phyloP scores from a whole-genome alignment of 129 eudicot genomes.

The Glebionis coronaria region DNA sequence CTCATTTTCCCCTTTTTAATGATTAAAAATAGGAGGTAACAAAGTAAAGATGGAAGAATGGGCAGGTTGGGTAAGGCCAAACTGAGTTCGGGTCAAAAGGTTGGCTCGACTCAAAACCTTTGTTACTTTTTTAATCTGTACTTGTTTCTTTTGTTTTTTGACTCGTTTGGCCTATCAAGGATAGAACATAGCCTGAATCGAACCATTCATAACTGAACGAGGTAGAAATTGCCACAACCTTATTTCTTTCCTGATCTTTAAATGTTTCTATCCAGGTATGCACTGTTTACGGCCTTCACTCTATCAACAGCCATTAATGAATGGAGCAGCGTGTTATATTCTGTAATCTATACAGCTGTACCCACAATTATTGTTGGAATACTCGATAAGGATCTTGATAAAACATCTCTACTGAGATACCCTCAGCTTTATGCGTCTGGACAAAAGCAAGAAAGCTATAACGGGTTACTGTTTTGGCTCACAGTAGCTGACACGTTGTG shows the following conservation, averaged over 20 bases:
- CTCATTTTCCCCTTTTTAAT: neutral
- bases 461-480: conserved; percentile 62
- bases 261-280: conserved; percentile 58
- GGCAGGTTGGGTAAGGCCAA: neutral
- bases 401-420: conserved; percentile 53
- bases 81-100: neutral
- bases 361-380: conserved; percentile 86
- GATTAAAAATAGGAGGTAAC: neutral
- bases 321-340: conserved; percentile 91
- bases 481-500: conserved; percentile 75
- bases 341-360: conserved; percentile 69
- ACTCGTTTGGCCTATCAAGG: neutral
- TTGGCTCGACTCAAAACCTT: neutral
- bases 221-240: neutral
- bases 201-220: neutral
- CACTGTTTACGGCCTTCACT: conserved; percentile 61
- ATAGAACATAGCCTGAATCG: neutral
- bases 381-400: conserved; percentile 79
- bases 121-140: too few relatives aligned
- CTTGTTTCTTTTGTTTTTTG: conserved; percentile 14
- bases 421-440: conserved; percentile 91
- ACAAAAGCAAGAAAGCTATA: conserved; percentile 76
- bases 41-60: neutral
- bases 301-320: conserved; percentile 79
- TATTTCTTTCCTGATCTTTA: conserved; percentile 18